Evolutionary conservation across 2,329 filamentous ascomycete genomes (phyloP).

Genomic region (Penicillium sp.): DNA sequence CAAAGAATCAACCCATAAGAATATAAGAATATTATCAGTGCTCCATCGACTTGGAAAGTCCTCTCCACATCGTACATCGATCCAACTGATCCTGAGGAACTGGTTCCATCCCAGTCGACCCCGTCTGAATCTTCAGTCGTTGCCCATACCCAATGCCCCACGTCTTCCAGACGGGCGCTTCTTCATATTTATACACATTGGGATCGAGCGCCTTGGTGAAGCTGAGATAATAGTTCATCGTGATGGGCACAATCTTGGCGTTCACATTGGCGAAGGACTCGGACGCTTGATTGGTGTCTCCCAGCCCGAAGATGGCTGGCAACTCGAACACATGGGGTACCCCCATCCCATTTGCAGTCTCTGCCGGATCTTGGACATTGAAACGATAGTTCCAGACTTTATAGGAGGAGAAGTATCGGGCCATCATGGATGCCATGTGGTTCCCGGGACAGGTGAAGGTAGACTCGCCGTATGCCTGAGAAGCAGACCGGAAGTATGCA

Average conservation of each 20-base stretch:
- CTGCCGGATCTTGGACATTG: slow-evolving; percentile 51
- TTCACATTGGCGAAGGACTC: slow-evolving; percentile 42
- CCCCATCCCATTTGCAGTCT: slow-evolving; percentile 45
- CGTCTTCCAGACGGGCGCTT: slow-evolving; percentile 29
- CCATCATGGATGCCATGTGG: slow-evolving; percentile 45
- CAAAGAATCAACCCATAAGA: not conserved
- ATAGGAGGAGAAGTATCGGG: slow-evolving; percentile 30
- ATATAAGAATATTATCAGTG: slow-evolving; percentile 15
- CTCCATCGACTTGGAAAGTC: slow-evolving; percentile 23
- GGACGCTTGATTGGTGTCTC: slow-evolving; percentile 22
- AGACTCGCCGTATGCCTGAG: slow-evolving; percentile 52
- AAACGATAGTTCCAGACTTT: slow-evolving; percentile 57
- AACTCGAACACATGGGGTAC: slow-evolving; percentile 46
- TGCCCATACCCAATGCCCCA: slow-evolving; percentile 25
- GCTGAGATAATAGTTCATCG: slow-evolving; percentile 37
- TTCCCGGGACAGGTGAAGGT: slow-evolving; percentile 58
- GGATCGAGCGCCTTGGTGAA: slow-evolving; percentile 33
- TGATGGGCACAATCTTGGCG: slow-evolving; percentile 31
- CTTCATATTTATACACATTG: slow-evolving; percentile 24
- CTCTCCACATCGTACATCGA: slow-evolving; percentile 29
- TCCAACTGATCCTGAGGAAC: slow-evolving; percentile 24
- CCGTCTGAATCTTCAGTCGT: slow-evolving; percentile 30
- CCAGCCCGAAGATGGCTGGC: slow-evolving; percentile 36
- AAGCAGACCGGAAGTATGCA: slow-evolving; percentile 48
- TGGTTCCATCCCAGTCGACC: slow-evolving; percentile 29